Evolutionary conservation across 441 rosid genomes (phyloP), one percentile per base, ranked within the genome.

Genomic region (Raphanus hybrid): DNA sequence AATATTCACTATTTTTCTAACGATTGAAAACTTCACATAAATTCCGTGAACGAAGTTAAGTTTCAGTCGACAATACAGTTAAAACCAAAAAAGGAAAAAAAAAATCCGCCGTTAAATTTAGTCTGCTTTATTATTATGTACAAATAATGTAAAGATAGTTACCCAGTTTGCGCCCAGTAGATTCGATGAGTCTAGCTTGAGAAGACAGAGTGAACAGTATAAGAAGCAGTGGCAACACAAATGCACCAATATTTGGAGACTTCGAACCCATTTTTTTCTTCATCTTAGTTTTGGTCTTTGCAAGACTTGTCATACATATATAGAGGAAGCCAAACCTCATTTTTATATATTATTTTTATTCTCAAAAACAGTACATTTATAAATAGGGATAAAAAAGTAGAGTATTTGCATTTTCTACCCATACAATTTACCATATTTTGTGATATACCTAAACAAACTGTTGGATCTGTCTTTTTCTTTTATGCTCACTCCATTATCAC

Each of bases 121-220:
- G 4, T 54, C 11, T 54, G 59, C 2, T 23, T 55, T 55, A 58
- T 9, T 58, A 58, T 9, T 48, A 29, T 59, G 14, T 43, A 29
- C 12, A 12, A 3, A 66, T 15, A 0, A n/a, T 50, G 43, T 11
- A 68, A 50, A 50, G 10, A 67, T n/a, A 60, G 12, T 61, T 14
- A 75, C 79, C 32, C 26, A 61, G 77, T 74, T 74, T 74, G 12
- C 71, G 71, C 4, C 71, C 37, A 11, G 60, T 70, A 70, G 71
- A 70, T 8, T 76, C 70, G 7, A 76, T 66, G 7, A 76, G 70
- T 37, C 26, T 23, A 70, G 66, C 50, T 76, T 70, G 66, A 64
- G 50, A 70, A 50, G 75, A 70, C 12, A 76, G 27, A 41, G 71
- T 70, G 60, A 70, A 57, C 6, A 70, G 34, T 52, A 69, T 35